Percentiles rank a stretch among this genome's conserved stretches.
These are phyloP conservation scores for Fusarium avenaceum DNA, from an alignment of 2,329 filamentous ascomycete species.

Conservation along the genomic window DNA sequence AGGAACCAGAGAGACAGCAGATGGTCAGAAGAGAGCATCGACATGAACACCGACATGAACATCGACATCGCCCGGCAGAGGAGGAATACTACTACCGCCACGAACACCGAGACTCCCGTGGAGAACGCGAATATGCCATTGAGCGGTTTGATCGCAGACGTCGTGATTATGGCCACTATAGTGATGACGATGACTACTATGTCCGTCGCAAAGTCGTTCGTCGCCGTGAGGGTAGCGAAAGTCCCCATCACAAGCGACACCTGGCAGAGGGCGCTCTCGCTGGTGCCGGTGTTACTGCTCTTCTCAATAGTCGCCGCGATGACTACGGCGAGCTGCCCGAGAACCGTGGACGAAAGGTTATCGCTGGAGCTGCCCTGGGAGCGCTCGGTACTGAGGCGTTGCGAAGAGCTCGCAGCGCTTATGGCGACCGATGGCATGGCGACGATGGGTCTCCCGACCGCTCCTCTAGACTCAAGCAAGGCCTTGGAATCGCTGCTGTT, in stretches of 20 bases:
- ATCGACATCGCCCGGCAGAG: slow-evolving; percentile 48
- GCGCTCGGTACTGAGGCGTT: slow-evolving; percentile 73
- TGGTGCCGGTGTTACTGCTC: slow-evolving; percentile 72
- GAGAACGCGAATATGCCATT: slow-evolving; percentile 52
- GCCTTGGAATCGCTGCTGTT: slow-evolving; percentile 72
- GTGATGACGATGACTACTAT: slow-evolving; percentile 64
- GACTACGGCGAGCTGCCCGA: slow-evolving; percentile 64
- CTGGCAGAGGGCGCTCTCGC: slow-evolving; percentile 75
- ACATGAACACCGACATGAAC: slow-evolving; percentile 19
- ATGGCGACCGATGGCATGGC: slow-evolving; percentile 65
- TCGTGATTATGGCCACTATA: slow-evolving; percentile 60
- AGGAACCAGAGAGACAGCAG: slow-evolving; percentile 57
- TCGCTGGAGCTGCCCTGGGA: slow-evolving; percentile 73
- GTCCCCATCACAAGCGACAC: slow-evolving; percentile 69
- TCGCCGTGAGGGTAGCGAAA: slow-evolving; percentile 65
- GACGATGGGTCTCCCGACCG: slow-evolving; percentile 57
- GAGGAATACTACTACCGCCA: slow-evolving; percentile 68
- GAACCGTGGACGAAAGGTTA: slow-evolving; percentile 69
- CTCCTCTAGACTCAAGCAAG: slow-evolving; percentile 69
- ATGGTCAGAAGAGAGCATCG: slow-evolving; percentile 53
- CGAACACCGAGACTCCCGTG: slow-evolving; percentile 60
- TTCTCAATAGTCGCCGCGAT: slow-evolving; percentile 68
- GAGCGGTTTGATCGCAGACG: slow-evolving; percentile 57
- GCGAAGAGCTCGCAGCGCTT: slow-evolving; percentile 71
- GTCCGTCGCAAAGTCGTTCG: slow-evolving; percentile 62